Conservation (phyloP, 2,329 filamentous ascomycete genomes). For the Pseudogymnoascus sp. region DNA sequence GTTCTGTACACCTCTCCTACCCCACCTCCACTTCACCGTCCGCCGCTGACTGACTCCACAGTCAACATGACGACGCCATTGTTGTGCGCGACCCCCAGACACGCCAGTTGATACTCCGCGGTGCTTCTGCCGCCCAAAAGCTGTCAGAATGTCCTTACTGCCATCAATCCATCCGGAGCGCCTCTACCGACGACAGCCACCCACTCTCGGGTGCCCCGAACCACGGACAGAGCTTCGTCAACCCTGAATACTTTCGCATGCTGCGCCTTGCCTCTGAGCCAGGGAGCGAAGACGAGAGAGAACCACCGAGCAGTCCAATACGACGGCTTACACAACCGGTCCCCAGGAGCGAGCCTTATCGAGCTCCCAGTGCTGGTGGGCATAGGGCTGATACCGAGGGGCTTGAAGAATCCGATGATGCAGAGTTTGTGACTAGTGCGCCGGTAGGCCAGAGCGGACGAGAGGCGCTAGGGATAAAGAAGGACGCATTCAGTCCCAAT, state of each 20-base stretch:
- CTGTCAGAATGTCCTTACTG: constrained; percentile 66
- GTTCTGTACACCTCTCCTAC: constrained; percentile 55
- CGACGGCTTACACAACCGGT: constrained; percentile 36
- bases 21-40: background rate
- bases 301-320: constrained; percentile 45
- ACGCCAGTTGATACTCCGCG: constrained; percentile 75
- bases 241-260: constrained; percentile 93
- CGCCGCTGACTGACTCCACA: constrained; percentile 32
- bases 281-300: constrained; percentile 36
- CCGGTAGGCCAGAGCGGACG: constrained; percentile 33
- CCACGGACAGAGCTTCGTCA: constrained; percentile 62
- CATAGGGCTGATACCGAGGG: constrained; percentile 21
- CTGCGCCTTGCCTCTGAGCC: constrained; percentile 55
- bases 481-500: constrained; percentile 79
- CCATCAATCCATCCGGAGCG: constrained; percentile 35
- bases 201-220: constrained; percentile 39
- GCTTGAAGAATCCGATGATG: constrained; percentile 15
- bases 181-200: constrained; percentile 40
- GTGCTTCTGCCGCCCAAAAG: constrained; percentile 38
- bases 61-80: constrained; percentile 85
- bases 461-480: constrained; percentile 66
- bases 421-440: constrained; percentile 48
- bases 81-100: constrained; percentile 85
- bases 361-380: constrained; percentile 18
- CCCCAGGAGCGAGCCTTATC: constrained; percentile 18